phyloP scores from a whole-genome alignment of 2,329 filamentous ascomycete genomes.

The Fusarium bactridioides region DNA sequence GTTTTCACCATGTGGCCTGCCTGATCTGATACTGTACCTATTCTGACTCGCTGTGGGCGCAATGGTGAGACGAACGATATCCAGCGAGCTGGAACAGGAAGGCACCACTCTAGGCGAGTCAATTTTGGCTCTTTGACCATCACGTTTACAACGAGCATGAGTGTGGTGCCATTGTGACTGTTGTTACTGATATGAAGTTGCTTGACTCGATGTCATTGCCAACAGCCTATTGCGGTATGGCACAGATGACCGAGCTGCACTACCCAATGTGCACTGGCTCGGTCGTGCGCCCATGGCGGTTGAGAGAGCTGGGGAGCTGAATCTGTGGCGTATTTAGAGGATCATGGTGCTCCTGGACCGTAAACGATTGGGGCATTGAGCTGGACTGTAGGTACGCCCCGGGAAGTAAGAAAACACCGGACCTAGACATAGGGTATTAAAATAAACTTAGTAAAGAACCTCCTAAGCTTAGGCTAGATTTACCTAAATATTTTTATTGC shows the following conservation, averaged over 20 bases:
- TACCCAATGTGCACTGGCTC: conserved; percentile 27
- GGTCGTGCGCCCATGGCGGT: conserved; percentile 10
- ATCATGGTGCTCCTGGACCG: background rate
- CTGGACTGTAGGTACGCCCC: background rate
- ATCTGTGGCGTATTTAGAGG: conserved; percentile 29
- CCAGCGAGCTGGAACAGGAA: conserved; percentile 29
- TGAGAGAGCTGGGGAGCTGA: conserved; percentile 20
- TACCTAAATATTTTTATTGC: too few relatives aligned
- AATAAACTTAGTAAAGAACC: too few relatives aligned
- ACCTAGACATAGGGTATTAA: too few relatives aligned
- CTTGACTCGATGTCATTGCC: conserved; percentile 30
- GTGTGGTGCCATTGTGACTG: conserved; percentile 11
- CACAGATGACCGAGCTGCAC: conserved; percentile 23
- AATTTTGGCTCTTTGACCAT: conserved; percentile 17
- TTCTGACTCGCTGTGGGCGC: conserved; percentile 39
- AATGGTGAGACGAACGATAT: conserved; percentile 32
- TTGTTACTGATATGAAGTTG: conserved; percentile 11
- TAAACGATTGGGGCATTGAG: background rate
- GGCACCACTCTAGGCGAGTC: conserved; percentile 25
- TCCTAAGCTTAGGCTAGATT: too few relatives aligned
- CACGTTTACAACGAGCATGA: conserved; percentile 2
- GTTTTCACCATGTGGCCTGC: conserved; percentile 32
- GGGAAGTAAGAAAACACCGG: too few relatives aligned
- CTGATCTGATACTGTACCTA: conserved; percentile 38
- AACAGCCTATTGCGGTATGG: conserved; percentile 17